Evolutionary conservation across 371 early-diverging fungal species (phyloP).

Genomic region (Phascolomyces articulosus): DNA sequence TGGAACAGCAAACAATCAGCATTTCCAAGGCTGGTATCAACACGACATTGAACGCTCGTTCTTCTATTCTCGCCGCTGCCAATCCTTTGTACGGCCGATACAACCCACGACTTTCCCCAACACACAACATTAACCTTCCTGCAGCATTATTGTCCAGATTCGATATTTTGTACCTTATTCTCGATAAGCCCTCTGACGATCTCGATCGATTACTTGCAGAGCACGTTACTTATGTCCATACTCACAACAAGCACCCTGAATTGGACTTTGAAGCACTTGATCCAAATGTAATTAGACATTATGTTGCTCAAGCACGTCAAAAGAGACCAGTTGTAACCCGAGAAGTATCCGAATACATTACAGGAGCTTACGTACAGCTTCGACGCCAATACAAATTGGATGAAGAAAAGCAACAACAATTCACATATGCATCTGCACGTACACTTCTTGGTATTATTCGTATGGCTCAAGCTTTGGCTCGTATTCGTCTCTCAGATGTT

Average conservation of each 20-base stretch:
- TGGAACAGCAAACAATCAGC: conserved; percentile 96
- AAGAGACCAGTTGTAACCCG: conserved; percentile 75
- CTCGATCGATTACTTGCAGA: conserved; percentile 81
- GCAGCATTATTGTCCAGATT: conserved; percentile 96
- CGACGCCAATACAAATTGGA: conserved; percentile 77
- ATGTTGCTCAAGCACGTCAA: conserved; percentile 82
- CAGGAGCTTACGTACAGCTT: conserved; percentile 85
- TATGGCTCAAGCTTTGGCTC: conserved; percentile 89
- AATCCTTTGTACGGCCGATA: conserved; percentile 90
- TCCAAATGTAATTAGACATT: conserved; percentile 79
- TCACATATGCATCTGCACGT: conserved; percentile 74
- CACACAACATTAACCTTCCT: conserved; percentile 96
- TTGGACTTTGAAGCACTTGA: conserved; percentile 70
- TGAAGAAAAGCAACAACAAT: conserved; percentile 60
- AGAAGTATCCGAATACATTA: conserved; percentile 84
- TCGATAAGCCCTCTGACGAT: conserved; percentile 79
- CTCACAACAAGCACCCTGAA: conserved; percentile 76
- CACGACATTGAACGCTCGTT: conserved; percentile 91
- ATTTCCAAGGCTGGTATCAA: conserved; percentile 95
- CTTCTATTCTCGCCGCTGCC: conserved; percentile 90
- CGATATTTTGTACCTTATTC: conserved; percentile 93
- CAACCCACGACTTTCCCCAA: conserved; percentile 77
- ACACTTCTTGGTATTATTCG: conserved; percentile 93
- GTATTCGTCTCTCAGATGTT: conserved; percentile 81
- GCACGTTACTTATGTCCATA: conserved; percentile 94